Conservation (phyloP, 177 flowering plant species). For the Telopea speciosissima region DNA sequence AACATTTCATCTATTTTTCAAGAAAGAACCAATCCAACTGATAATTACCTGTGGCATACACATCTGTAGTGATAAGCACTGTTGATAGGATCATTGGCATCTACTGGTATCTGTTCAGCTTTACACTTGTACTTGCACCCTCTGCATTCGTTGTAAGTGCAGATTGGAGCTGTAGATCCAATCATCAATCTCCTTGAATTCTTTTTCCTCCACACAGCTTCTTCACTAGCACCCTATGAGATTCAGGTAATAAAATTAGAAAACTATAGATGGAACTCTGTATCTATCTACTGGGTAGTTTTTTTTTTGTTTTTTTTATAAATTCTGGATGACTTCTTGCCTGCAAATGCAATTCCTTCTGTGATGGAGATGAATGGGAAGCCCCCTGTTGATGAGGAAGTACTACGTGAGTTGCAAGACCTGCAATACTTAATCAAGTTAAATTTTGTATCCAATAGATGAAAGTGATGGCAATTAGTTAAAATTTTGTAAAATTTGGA, state of each 20-base stretch:
- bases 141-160: slow-evolving; percentile 73
- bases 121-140: slow-evolving; percentile 61
- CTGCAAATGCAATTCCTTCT: slow-evolving; percentile 5
- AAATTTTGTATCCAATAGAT: no score
- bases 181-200: slow-evolving; percentile 44
- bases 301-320: neutral
- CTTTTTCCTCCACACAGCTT: slow-evolving; percentile 3
- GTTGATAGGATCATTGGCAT: slow-evolving; percentile 64
- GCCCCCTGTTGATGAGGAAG: slow-evolving; percentile 4
- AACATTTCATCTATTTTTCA: neutral
- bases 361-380: slow-evolving; percentile 4
- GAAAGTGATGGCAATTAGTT: no score
- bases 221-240: neutral
- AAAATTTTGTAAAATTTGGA: no score
- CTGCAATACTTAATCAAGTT: no score
- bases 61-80: slow-evolving; percentile 67
- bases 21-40: neutral
- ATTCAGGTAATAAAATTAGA: neutral
- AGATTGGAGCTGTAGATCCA: slow-evolving; percentile 60
- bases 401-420: slow-evolving; percentile 13
- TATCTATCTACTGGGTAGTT: neutral
- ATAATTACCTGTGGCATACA: slow-evolving; percentile 53
- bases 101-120: slow-evolving; percentile 69
- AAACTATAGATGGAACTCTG: neutral
- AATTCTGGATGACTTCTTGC: neutral